Evolutionary conservation across 331 rosid genomes (phyloP).

Genomic region (Cydonia oblonga): DNA sequence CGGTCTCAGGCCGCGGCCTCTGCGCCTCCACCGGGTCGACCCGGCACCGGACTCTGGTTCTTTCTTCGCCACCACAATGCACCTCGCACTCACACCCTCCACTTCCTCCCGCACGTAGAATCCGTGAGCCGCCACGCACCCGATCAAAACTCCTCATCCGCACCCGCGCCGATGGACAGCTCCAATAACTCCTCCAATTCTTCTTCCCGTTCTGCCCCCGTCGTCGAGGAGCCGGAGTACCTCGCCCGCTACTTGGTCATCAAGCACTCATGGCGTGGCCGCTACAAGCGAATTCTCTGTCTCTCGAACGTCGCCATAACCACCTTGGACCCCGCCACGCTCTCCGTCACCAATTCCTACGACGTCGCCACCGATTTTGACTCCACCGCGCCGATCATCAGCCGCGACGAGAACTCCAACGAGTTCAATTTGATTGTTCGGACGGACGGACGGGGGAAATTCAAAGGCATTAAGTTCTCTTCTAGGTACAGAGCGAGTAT

Average conservation of each 20-base stretch:
- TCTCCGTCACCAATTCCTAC: conserved; percentile 73
- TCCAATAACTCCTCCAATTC: not conserved
- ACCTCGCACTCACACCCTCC: conserved; percentile 71
- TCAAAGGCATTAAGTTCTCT: conserved; percentile 74
- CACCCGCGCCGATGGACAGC: conserved; percentile 44
- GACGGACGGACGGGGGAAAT: conserved; percentile 90
- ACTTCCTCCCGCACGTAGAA: conserved; percentile 52
- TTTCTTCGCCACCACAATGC: conserved; percentile 62
- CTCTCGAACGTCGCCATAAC: conserved; percentile 45
- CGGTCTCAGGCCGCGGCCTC: conserved; percentile 54
- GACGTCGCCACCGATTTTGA: conserved; percentile 64
- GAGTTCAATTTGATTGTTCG: conserved; percentile 76
- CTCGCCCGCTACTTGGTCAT: conserved; percentile 71
- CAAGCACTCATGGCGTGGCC: conserved; percentile 99
- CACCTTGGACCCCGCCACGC: conserved; percentile 86
- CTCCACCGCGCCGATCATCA: conserved; percentile 52
- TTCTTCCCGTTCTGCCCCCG: conserved; percentile 20
- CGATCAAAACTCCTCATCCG: conserved; percentile 27
- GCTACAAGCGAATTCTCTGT: conserved; percentile 87
- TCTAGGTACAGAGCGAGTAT: conserved; percentile 78
- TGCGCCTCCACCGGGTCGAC: conserved; percentile 49
- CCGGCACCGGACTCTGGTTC: conserved; percentile 67
- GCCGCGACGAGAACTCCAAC: conserved; percentile 73
- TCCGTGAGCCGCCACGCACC: conserved; percentile 52
- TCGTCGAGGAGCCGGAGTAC: conserved; percentile 80